phyloP scores from a whole-genome alignment of 805 yeast species.

The Candida alai region DNA sequence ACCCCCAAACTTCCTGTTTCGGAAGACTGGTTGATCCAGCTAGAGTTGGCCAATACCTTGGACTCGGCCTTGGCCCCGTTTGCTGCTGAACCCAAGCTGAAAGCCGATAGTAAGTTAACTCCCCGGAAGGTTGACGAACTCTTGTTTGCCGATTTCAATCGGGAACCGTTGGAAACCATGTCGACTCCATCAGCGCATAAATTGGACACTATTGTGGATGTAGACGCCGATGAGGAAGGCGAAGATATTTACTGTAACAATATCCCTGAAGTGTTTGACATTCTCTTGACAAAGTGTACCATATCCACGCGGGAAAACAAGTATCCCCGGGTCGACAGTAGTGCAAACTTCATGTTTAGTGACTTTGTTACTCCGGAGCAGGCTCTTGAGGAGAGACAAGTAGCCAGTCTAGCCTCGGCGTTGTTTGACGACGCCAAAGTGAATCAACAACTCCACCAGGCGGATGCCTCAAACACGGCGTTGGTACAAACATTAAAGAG shows the following conservation, averaged over 20 bases:
- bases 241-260: conserved; percentile 11
- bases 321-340: conserved; percentile 20
- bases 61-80: conserved; percentile 39
- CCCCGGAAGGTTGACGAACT: conserved; percentile 42
- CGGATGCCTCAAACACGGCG: neutral
- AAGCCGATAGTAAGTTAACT: conserved; percentile 19
- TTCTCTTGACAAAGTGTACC: conserved; percentile 20
- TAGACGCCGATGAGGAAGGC: conserved; percentile 6
- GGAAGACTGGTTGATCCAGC: conserved; percentile 62
- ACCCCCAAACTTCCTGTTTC: conserved; percentile 48
- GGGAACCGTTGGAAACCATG: conserved; percentile 7
- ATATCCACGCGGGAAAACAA: conserved; percentile 21
- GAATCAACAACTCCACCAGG: neutral
- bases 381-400: conserved; percentile 21
- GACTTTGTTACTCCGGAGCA: conserved; percentile 13
- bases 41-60: conserved; percentile 48
- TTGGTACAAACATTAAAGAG: neutral
- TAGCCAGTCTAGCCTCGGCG: conserved; percentile 59
- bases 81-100: conserved; percentile 8
- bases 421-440: conserved; percentile 36
- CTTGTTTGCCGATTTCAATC: conserved; percentile 46
- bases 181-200: conserved; percentile 12
- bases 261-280: conserved; percentile 15
- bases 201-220: conserved; percentile 5
- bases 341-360: conserved; percentile 15